A percentile compares a stretch with the other conserved stretches of the same genome.
phyloP scores from a whole-genome alignment of 257 asterid genomes.

The Plectranthus barbatus region DNA sequence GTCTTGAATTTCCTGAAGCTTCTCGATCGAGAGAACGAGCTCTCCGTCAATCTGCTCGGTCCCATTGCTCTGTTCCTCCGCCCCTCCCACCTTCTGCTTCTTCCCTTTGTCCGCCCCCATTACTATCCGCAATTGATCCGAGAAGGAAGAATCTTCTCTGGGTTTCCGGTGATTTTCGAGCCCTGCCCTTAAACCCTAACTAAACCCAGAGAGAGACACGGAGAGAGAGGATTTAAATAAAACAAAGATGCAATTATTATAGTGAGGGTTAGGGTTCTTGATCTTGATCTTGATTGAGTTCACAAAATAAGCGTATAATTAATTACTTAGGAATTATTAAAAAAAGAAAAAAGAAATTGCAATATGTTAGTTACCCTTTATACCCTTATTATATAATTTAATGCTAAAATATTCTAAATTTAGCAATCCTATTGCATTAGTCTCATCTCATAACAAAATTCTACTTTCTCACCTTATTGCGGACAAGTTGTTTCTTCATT shows the following conservation, averaged over 20 bases:
- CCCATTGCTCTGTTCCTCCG: slow-evolving; percentile 37
- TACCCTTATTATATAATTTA: not conserved
- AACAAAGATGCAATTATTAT: not conserved
- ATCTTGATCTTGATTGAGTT: not conserved
- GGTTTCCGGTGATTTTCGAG: not conserved
- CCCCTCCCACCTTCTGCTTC: slow-evolving; percentile 60
- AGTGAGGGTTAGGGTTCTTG: slow-evolving; percentile 19
- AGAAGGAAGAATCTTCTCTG: not conserved
- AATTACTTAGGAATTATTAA: no score
- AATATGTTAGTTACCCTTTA: not conserved
- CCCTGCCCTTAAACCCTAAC: slow-evolving; percentile 46
- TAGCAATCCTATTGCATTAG: no score
- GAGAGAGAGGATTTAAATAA: not conserved
- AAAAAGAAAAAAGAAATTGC: no score
- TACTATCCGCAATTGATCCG: slow-evolving; percentile 1
- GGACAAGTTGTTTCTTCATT: no score
- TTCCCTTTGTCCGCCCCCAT: slow-evolving; percentile 86
- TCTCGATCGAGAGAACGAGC: slow-evolving; percentile 60
- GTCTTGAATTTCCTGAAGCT: slow-evolving; percentile 82
- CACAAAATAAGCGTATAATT: not conserved
- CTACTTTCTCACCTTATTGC: no score
- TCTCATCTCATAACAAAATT: no score
- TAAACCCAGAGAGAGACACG: slow-evolving; percentile 23
- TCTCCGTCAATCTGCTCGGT: slow-evolving; percentile 43
- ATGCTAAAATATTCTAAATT: not conserved